Conservation (phyloP, 257 asterid species). For the Solanum paucissectum region DNA sequence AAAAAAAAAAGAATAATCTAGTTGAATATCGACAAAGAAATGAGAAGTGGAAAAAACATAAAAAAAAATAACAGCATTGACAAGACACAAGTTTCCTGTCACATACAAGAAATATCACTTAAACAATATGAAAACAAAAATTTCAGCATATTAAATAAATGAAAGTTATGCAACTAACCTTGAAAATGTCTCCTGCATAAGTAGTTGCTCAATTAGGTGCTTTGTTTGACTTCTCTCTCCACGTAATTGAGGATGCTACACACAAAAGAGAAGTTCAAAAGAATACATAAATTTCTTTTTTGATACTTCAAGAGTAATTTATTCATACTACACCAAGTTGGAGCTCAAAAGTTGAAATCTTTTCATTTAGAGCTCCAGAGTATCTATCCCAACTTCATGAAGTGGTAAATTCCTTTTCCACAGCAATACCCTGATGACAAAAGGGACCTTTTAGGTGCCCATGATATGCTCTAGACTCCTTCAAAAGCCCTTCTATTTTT, state of each 20-base stretch:
- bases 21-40: not conserved
- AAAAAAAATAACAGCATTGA: not conserved
- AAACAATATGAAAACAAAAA: not conserved
- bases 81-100: not conserved
- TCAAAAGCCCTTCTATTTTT: not conserved
- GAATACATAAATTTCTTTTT: not conserved
- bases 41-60: not conserved
- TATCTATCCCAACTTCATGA: not conserved
- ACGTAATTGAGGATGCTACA: constrained; percentile 21
- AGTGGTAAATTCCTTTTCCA: not conserved
- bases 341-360: not conserved
- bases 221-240: constrained; percentile 41
- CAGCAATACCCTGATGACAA: not conserved
- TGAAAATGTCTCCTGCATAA: constrained; percentile 61
- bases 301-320: not conserved
- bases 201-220: constrained; percentile 52
- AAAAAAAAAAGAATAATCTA: not conserved
- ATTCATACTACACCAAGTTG: not conserved
- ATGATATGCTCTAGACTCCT: not conserved
- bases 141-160: not conserved
- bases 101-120: not conserved
- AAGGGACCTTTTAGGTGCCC: not conserved
- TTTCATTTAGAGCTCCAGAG: not conserved
- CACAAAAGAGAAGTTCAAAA: not conserved
- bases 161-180: constrained; percentile 36